These are phyloP conservation scores for Dactylorhiza incarnata DNA, from an alignment of 106 monocot genomes.

Conservation along the genomic window DNA sequence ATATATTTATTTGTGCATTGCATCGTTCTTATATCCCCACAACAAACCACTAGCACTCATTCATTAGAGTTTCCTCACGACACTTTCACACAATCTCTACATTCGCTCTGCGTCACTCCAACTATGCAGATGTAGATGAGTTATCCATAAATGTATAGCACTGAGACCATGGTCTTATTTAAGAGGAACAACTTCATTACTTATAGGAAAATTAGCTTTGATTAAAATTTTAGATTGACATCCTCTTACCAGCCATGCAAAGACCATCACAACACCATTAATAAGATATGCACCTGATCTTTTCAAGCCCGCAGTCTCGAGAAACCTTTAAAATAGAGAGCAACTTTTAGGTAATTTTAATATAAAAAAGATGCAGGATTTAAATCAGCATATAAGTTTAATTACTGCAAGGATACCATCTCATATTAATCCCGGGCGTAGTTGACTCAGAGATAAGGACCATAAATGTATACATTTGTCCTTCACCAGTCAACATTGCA, in stretches of 20 bases:
- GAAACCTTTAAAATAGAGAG: slow-evolving; percentile 56
- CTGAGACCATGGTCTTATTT: too few relatives aligned
- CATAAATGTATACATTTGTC: slow-evolving; percentile 84
- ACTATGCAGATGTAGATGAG: too few relatives aligned
- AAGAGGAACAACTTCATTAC: too few relatives aligned
- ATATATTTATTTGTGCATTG: too few relatives aligned
- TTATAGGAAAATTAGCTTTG: too few relatives aligned
- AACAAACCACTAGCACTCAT: too few relatives aligned
- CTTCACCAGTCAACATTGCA: slow-evolving; percentile 69
- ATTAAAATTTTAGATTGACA: background rate
- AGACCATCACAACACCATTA: slow-evolving; percentile 71
- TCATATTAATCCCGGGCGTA: slow-evolving; percentile 70
- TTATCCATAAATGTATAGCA: too few relatives aligned
- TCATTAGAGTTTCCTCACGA: too few relatives aligned
- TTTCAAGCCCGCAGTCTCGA: slow-evolving; percentile 83
- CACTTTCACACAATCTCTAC: too few relatives aligned
- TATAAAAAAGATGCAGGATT: background rate
- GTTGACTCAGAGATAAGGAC: slow-evolving; percentile 84
- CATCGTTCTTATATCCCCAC: too few relatives aligned
- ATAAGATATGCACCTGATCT: slow-evolving; percentile 64
- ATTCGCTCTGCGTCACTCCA: too few relatives aligned
- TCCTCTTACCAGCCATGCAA: slow-evolving; percentile 77
- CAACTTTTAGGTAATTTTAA: too few relatives aligned
- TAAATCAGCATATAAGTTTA: background rate
- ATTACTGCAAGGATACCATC: slow-evolving; percentile 45